Evolutionary conservation across 768 basidiomycete species (phyloP).

Genomic region (Tephrocybe sp.): DNA sequence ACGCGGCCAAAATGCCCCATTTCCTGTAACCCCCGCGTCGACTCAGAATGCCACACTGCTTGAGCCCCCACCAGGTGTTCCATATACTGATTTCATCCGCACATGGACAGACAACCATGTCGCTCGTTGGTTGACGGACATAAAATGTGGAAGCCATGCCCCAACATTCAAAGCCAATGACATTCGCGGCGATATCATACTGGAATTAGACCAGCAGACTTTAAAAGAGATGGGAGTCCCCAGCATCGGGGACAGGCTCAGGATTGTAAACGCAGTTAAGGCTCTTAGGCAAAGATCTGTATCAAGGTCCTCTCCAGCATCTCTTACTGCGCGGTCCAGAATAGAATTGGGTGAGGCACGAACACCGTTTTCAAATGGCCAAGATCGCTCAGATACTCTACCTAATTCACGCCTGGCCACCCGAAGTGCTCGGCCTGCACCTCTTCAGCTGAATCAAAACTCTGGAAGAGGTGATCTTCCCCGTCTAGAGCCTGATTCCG

Average conservation of each 20-base stretch:
- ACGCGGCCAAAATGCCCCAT: conserved; percentile 42
- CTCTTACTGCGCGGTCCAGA: conserved; percentile 18
- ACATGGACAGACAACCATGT: conserved; percentile 77
- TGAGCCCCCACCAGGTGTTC: conserved; percentile 59
- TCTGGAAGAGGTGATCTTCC: conserved; percentile 65
- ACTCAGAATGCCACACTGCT: conserved; percentile 30
- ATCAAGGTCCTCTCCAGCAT: conserved; percentile 21
- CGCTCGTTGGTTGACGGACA: conserved; percentile 74
- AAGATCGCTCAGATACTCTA: conserved; percentile 22
- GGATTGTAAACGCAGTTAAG: conserved; percentile 86
- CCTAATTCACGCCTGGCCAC: conserved; percentile 31
- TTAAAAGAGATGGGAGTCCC: conserved; percentile 89
- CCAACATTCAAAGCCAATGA: conserved; percentile 80
- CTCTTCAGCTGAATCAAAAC: conserved; percentile 67
- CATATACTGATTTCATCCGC: conserved; percentile 62
- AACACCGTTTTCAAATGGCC: conserved; percentile 4
- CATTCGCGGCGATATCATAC: conserved; percentile 86
- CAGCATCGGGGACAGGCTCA: conserved; percentile 89
- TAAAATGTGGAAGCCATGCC: conserved; percentile 71
- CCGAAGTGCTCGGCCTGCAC: conserved; percentile 71
- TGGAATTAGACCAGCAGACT: conserved; percentile 86
- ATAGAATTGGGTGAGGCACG: conserved; percentile 10
- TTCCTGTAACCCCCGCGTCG: conserved; percentile 40
- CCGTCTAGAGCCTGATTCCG: conserved; percentile 68
- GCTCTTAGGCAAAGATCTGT: conserved; percentile 61